Base-by-base conservation (phyloP, 106 monocot species). In the Cymbidium sinense region DNA sequence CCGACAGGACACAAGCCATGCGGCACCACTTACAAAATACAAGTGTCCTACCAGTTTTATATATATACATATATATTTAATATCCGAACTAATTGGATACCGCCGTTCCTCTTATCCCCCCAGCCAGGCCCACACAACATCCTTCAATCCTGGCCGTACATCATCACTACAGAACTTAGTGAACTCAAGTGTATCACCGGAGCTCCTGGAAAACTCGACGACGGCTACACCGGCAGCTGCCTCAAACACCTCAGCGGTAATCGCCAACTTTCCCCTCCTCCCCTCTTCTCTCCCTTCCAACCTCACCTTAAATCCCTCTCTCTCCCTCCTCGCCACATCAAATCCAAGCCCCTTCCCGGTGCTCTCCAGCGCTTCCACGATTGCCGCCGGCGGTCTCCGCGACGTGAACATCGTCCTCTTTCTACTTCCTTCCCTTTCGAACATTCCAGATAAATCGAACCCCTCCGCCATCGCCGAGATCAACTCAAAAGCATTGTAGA, bases 91-190 rank as follows among this genome's bases (percentile, higher is more conserved):
- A 41, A n/a, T 9, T 9, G 15, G 47, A 47, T 47, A 47, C 34
- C 78, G 6, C 43, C 62, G 13, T 9, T 7, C 50, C 70, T 34
- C 34, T 74, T 76, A 19, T 84, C 84, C 5, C 13, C 86, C 86
- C 65, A 85, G 87, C 94, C 94, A 95, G 1, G 91, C 82, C 94
- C 94, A 95, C 4, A 95, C 89, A 33, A 95, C 85, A 31, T 95
- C 94, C 64, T 84, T 80, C 21, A 95, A 74, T 50, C 81, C 85
- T 11, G 86, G 86, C 54, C 89, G 70, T 0, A 95, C 78, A 9
- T 87, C 93, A 33, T 87, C 86, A 39, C 80, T 82, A 80, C 90
- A 95, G 76, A 95, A 88, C 70, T 84, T 90, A 9, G 54, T 79
- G 77, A 82, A 95, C 70, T 95, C 95, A 2, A 86, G 12, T 0